Percentiles rank a stretch among this genome's conserved stretches.
Conservation (phyloP, 768 basidiomycete species). For the Serpula lacrymans region DNA sequence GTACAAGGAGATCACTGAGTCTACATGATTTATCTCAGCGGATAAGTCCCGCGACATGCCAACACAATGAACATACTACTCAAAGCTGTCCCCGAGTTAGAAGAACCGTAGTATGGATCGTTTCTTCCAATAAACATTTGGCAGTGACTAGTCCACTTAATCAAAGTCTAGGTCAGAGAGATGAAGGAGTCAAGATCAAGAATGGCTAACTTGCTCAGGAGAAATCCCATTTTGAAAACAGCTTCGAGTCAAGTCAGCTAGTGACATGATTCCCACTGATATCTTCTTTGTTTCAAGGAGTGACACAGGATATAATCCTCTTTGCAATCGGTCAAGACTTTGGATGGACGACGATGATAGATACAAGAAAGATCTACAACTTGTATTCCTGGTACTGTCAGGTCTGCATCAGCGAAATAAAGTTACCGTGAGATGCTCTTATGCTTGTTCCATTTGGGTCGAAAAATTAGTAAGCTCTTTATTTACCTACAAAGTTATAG, state of each 20-base stretch:
- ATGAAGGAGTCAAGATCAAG: background rate
- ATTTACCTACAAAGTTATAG: too few relatives aligned
- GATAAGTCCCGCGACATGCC: background rate
- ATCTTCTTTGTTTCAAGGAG: too few relatives aligned
- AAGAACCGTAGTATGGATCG: slow-evolving; percentile 30
- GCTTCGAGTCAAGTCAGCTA: slow-evolving; percentile 68
- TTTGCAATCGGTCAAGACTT: too few relatives aligned
- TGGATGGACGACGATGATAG: too few relatives aligned
- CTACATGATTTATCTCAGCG: slow-evolving; percentile 32
- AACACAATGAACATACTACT: slow-evolving; percentile 49
- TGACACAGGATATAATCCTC: too few relatives aligned
- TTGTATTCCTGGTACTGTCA: too few relatives aligned
- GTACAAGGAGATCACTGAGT: slow-evolving; percentile 66
- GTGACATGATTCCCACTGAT: slow-evolving; percentile 52
- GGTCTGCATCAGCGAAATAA: too few relatives aligned
- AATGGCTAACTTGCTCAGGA: slow-evolving; percentile 51
- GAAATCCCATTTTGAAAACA: slow-evolving; percentile 70
- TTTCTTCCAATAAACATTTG: slow-evolving; percentile 57
- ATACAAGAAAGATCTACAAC: too few relatives aligned
- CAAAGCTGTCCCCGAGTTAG: slow-evolving; percentile 43
- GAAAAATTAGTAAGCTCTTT: too few relatives aligned
- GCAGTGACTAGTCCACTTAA: slow-evolving; percentile 71
- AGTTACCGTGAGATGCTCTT: too few relatives aligned
- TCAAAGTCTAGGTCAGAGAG: slow-evolving; percentile 7
- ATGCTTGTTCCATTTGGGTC: too few relatives aligned